phyloP scores from a whole-genome alignment of 768 basidiomycete genomes.

The Polyporus arcularius region DNA sequence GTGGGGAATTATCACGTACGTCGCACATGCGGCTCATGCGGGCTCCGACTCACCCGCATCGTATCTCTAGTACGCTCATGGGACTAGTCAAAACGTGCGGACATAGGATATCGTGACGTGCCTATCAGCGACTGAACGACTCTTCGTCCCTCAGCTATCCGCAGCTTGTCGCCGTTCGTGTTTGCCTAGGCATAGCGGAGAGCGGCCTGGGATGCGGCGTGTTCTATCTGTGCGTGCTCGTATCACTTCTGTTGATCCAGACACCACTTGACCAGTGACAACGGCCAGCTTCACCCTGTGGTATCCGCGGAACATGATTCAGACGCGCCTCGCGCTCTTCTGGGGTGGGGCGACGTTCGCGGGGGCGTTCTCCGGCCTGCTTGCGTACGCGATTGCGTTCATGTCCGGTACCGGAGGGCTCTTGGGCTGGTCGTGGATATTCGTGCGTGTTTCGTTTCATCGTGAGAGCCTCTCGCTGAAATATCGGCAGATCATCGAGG shows the following conservation, averaged over 20 bases:
- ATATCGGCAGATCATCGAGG: slow-evolving; percentile 44
- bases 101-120: too few relatives aligned
- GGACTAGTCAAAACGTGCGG: slow-evolving; percentile 62
- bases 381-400: slow-evolving; percentile 35
- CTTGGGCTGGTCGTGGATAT: slow-evolving; percentile 34
- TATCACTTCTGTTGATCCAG: slow-evolving; percentile 13
- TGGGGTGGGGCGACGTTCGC: slow-evolving; percentile 26
- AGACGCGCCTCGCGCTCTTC: slow-evolving; percentile 26
- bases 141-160: neutral
- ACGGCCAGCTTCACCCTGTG: slow-evolving; percentile 23
- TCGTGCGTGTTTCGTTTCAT: slow-evolving; percentile 16
- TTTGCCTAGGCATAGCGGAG: slow-evolving; percentile 59
- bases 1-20: slow-evolving; percentile 67
- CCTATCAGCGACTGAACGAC: too few relatives aligned
- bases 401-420: slow-evolving; percentile 29
- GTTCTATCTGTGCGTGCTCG: slow-evolving; percentile 56
- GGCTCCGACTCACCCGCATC: neutral
- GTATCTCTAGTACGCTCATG: slow-evolving; percentile 51
- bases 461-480: too few relatives aligned
- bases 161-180: neutral
- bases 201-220: slow-evolving; percentile 67
- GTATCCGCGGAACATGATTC: slow-evolving; percentile 26
- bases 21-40: neutral
- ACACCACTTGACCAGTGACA: neutral
- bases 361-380: slow-evolving; percentile 29